A percentile compares a stretch with the other conserved stretches of the same genome.
phyloP scores from a whole-genome alignment of 2,329 filamentous ascomycete species.

The Didymellaceae sp. region DNA sequence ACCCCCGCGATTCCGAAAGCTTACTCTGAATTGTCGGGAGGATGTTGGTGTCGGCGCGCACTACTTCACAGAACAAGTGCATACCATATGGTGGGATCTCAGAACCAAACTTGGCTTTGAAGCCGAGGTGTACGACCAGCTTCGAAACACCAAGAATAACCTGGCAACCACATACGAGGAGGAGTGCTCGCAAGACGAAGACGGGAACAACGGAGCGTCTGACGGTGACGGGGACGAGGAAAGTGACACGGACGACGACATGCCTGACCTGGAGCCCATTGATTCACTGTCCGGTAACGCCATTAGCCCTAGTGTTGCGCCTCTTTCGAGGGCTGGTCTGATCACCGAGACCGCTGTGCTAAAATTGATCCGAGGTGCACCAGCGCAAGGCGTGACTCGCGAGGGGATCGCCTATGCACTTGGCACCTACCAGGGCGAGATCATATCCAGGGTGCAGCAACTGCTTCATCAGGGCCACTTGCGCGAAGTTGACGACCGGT shows the following conservation, averaged over 20 bases:
- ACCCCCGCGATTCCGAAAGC: conserved; percentile 14
- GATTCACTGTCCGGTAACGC: not conserved
- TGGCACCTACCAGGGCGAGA: not conserved
- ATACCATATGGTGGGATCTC: conserved; percentile 16
- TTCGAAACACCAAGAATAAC: conserved; percentile 1
- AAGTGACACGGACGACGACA: conserved; percentile 1
- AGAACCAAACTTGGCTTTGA: conserved; percentile 7
- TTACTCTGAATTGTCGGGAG: conserved; percentile 24
- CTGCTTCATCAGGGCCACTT: not conserved
- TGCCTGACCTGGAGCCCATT: conserved; percentile 10
- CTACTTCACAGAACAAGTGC: conserved; percentile 13
- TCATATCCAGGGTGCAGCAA: not conserved
- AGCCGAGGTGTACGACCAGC: conserved; percentile 18
- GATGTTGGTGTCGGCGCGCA: conserved; percentile 11
- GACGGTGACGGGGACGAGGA: not conserved
- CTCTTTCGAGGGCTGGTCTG: not conserved
- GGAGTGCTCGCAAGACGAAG: not conserved
- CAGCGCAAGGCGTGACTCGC: not conserved
- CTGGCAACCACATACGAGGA: conserved; percentile 12
- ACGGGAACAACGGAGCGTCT: not conserved
- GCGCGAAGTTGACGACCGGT: not conserved
- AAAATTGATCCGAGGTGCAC: not conserved
- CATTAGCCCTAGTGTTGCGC: not conserved
- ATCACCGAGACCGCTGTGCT: not conserved
- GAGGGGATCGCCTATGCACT: not conserved